A percentile compares a stretch with the other conserved stretches of the same genome.
Evolutionary conservation across 805 yeast species (phyloP).

Genomic region (Zygoascus flipseniorum): DNA sequence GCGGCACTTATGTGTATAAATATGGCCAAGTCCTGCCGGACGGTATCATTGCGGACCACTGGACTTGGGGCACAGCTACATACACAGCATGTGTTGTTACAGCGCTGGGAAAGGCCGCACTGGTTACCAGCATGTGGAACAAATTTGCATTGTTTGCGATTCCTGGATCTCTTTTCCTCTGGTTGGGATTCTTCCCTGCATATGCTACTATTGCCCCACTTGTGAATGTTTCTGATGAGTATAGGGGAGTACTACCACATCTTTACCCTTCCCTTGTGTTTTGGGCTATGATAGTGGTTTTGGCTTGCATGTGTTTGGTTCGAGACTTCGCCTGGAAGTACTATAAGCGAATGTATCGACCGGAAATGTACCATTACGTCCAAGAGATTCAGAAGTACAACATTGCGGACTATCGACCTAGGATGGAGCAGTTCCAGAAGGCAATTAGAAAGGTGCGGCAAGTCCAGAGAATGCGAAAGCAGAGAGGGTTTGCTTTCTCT

Average conservation of each 20-base stretch:
- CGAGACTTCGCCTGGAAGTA: constrained; percentile 94
- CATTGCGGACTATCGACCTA: constrained; percentile 89
- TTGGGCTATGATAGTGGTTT: constrained; percentile 74
- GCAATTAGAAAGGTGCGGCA: constrained; percentile 97
- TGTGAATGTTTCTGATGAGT: constrained; percentile 74
- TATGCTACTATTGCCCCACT: constrained; percentile 81
- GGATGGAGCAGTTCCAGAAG: constrained; percentile 92
- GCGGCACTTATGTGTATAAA: constrained; percentile 58
- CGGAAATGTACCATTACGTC: constrained; percentile 88
- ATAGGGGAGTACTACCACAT: constrained; percentile 66
- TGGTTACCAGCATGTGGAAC: constrained; percentile 90
- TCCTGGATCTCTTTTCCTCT: constrained; percentile 82
- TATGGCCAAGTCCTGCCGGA: constrained; percentile 52
- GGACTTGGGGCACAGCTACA: constrained; percentile 92
- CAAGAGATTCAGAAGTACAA: constrained; percentile 96
- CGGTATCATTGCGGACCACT: constrained; percentile 75
- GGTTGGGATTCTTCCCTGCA: constrained; percentile 81
- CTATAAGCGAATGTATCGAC: constrained; percentile 82
- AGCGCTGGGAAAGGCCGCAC: constrained; percentile 90
- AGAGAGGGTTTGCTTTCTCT: constrained; percentile 96
- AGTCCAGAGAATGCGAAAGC: constrained; percentile 95
- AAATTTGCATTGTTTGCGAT: constrained; percentile 85
- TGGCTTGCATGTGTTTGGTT: constrained; percentile 68
- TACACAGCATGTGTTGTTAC: constrained; percentile 83
- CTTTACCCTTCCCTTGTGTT: constrained; percentile 70